Conservation (phyloP, 208 protist species). For the Polymyxa betae region DNA sequence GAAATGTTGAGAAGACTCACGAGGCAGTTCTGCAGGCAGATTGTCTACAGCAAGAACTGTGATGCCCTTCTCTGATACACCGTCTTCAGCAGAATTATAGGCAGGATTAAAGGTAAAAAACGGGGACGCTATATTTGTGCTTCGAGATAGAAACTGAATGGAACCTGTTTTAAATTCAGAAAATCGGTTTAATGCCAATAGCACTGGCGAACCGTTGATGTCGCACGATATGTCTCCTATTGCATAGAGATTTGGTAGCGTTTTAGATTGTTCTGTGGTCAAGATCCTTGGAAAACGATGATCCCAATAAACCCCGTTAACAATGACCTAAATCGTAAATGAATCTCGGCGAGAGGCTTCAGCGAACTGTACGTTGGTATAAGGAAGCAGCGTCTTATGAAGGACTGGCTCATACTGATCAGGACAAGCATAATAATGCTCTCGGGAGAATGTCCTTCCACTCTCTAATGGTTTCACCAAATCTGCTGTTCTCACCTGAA, state of each 20-base stretch:
- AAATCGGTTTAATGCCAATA: neutral
- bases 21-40: constrained; percentile 47
- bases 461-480: neutral
- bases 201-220: no score
- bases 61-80: neutral
- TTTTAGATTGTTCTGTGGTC: neutral
- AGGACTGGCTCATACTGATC: constrained; percentile 30
- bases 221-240: constrained; percentile 31
- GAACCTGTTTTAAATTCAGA: neutral
- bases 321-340: neutral
- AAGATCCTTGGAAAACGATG: constrained; percentile 31
- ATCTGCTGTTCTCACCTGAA: neutral
- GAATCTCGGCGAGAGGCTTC: neutral
- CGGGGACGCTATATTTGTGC: neutral
- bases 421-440: constrained; percentile 49
- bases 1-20: constrained; percentile 28
- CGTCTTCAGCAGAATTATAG: neutral
- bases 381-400: constrained; percentile 27
- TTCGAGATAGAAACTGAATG: constrained; percentile 20
- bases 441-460: neutral
- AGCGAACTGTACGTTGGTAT: neutral
- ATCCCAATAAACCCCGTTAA: constrained; percentile 55
- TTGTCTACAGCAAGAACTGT: constrained; percentile 38
- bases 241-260: neutral
- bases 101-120: neutral